Conservation (phyloP, 192 early-diverging fungal species). For the Funneliformis geosporum region DNA sequence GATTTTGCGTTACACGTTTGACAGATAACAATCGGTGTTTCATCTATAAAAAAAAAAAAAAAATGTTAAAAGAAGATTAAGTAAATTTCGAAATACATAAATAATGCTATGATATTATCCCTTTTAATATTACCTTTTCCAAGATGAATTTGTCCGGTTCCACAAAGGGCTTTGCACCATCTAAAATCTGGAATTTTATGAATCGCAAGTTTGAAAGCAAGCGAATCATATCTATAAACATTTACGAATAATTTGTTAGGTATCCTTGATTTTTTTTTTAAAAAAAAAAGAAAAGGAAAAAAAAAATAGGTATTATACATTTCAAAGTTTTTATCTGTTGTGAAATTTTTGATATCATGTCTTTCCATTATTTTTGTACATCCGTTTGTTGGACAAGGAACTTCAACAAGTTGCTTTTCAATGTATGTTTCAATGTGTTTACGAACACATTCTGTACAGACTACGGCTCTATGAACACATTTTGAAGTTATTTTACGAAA, state of each 20-base stretch:
- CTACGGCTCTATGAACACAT: background rate
- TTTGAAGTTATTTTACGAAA: background rate
- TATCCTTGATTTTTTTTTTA: too few relatives aligned
- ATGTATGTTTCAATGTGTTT: background rate
- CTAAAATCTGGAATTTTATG: constrained; percentile 5
- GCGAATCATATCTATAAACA: background rate
- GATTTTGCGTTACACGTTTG: constrained; percentile 3
- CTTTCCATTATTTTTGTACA: constrained; percentile 1
- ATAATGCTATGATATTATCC: background rate
- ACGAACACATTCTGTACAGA: constrained; percentile 3
- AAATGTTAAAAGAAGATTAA: background rate
- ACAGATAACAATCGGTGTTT: constrained; percentile 23
- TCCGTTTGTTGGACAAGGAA: constrained; percentile 4
- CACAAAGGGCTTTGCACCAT: constrained; percentile 5
- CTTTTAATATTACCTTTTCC: constrained; percentile 7
- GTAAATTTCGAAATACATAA: background rate
- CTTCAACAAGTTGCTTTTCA: background rate
- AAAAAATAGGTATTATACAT: background rate
- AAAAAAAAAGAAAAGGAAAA: background rate
- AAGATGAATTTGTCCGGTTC: constrained; percentile 16
- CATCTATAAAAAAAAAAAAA: background rate
- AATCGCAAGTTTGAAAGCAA: background rate
- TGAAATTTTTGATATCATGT: constrained; percentile 7
- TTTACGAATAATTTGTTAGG: background rate
- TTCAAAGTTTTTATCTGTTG: background rate